These are phyloP conservation scores for Diplodia sapinea DNA, from an alignment of 2,329 filamentous ascomycete genomes.

Conservation along the genomic window DNA sequence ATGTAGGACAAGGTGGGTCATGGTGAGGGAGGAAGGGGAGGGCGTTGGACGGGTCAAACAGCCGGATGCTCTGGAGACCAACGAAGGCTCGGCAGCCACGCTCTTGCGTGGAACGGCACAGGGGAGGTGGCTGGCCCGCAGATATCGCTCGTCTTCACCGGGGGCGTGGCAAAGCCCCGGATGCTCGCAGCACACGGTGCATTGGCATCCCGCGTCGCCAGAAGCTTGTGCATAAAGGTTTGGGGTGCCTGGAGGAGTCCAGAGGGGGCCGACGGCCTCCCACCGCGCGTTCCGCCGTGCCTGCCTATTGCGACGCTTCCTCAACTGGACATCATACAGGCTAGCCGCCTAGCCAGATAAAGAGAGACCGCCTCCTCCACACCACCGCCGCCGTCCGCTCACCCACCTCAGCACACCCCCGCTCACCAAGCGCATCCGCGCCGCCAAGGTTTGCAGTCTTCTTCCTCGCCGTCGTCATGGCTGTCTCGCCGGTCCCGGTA, in stretches of 20 bases:
- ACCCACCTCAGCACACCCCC: no score
- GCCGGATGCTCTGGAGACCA: neutral
- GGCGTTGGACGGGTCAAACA: no score
- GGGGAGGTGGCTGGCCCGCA: neutral
- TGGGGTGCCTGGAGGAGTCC: no score
- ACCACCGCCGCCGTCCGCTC: no score
- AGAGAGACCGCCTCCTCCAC: neutral
- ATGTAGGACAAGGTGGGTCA: neutral
- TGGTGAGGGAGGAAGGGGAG: neutral
- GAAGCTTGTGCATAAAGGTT: no score
- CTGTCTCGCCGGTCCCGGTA: neutral
- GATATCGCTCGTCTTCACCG: neutral
- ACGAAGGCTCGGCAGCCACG: neutral
- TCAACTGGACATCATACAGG: neutral
- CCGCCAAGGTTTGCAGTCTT: neutral
- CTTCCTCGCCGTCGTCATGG: neutral
- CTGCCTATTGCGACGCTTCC: neutral
- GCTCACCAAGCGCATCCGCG: no score
- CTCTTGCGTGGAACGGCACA: neutral
- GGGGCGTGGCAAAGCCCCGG: neutral
- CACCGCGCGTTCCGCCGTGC: neutral
- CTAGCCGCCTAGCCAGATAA: neutral
- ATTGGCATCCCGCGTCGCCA: neutral
- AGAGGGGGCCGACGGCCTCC: no score
- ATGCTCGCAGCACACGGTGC: neutral